Base-by-base conservation (phyloP, 2,329 filamentous ascomycete genomes). In the Sporothrix mexicana region DNA sequence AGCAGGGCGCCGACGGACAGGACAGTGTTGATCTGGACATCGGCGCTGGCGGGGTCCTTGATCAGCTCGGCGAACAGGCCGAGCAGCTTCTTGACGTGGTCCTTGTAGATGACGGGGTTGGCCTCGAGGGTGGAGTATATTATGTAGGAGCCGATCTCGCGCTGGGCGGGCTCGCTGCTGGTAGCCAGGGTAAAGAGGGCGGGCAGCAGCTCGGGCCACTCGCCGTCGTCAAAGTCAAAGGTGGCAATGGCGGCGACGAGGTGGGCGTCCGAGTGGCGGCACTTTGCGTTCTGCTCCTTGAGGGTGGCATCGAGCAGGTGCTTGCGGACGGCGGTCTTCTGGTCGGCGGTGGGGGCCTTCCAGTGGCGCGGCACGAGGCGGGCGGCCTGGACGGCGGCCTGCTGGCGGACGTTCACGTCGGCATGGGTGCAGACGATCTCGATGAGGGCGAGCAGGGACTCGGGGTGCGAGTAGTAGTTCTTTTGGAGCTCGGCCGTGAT, bases 21-120 rank as follows among this genome's bases (percentile, higher is more conserved):
- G 83, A 98, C 91, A 45, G 96, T 97, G 86, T 98, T 98, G 84
- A 97, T 91, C 78, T 95, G 92, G 73, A 99, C 96, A 81, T 98
- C 94, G 75, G 92, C 89, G 81, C 94, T 98, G 83, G 97, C 91
- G 1, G 93, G 91, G 79, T 98, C 96, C 78, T 92, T 91, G 79
- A 99, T 96, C 66, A 95, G 97, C 81, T 91, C 91, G 82, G 87
- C 86, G 84, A 98, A 97, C 36, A 98, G 87, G 78, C 88, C 87
- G 79, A 98, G 93, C 74, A 98, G 89, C 79, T 93, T 90, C 73
- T 87, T 83, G 78, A 94, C 89, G 82, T 96, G 93, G 79, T 95
- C 92, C 78, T 90, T 89, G 82, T 98, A 97, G 77, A 91, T 88
- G 77, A 94, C 91, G 23, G 94, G 94, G 77, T 97, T 91, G 72